Evolutionary conservation across 1,139 yeast genomes (phyloP), one percentile per base, ranked within the genome.

Genomic region (Protomyces inouyei): DNA sequence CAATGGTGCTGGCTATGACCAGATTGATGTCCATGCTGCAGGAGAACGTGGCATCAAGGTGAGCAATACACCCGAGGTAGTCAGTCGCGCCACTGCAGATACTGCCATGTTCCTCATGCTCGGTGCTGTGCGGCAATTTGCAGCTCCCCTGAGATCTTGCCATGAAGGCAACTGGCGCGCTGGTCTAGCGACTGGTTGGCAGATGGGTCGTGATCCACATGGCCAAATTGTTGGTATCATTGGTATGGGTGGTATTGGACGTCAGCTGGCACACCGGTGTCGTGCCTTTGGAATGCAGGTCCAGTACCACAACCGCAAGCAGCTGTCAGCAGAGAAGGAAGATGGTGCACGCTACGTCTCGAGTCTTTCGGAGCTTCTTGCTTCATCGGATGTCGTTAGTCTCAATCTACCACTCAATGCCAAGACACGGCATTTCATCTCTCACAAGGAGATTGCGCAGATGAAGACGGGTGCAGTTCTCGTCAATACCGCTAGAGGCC

Each of bases 1-100:
- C 75, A 81, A 83, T 70, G 57, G 98, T 65, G 98, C 98, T 0
- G 98, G 98, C 4, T 93, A 93, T 74, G 98, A 93, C 73, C 68
- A 68, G 32, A 76, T 85, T 61, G 84, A 83, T 68, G 79, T 82
- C 23, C 77, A 76, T 25, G 80, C 83, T 18, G 79, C 82, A 70
- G 77, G 81, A 14, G 76, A 74, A 18, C 75, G 78, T 52, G 80
- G 80, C 38, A 82, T 86, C 67, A 87, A 83, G 73, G 75, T 86
- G 21, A 82, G 88, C 18, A 85, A 86, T 73, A 85, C 86, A 35
- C 88, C 91, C 1, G 77, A 77, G 1, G 83, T 88, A 1, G 92
- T 86, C 5, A 87, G 85, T 69, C 85, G 80, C 4, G 88, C 93
- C 21, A 87, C 95, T 8, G 93, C 95, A 0, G 89, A 85, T 70